Conservation (phyloP, 179 eudicot species). For the Beta corolliflora region DNA sequence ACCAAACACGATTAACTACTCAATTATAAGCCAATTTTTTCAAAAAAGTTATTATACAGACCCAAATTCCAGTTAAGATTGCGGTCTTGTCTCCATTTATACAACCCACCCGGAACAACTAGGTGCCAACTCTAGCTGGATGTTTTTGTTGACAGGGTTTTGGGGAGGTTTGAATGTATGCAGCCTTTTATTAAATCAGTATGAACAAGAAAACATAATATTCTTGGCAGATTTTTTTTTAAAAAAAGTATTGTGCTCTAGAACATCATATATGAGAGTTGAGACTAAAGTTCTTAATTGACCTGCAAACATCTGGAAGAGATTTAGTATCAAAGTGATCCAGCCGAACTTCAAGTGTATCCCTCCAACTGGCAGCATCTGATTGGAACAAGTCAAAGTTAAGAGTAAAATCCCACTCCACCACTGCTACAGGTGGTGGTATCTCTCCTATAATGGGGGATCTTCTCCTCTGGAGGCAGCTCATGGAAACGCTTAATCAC, state of each 20-base stretch:
- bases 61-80: too few relatives aligned
- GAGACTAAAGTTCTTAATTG: background rate
- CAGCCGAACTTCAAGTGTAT: constrained; percentile 49
- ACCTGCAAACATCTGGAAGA: constrained; percentile 48
- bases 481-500: constrained; percentile 46
- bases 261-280: too few relatives aligned
- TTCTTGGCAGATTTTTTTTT: too few relatives aligned
- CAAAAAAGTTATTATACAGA: too few relatives aligned
- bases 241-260: too few relatives aligned
- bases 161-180: too few relatives aligned
- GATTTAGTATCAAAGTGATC: constrained; percentile 30
- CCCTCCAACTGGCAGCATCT: constrained; percentile 81
- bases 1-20: too few relatives aligned
- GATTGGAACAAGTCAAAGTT: constrained; percentile 62
- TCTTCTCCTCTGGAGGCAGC: constrained; percentile 39
- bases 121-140: background rate
- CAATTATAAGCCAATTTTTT: too few relatives aligned
- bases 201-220: too few relatives aligned
- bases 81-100: too few relatives aligned
- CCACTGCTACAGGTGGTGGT: constrained; percentile 15
- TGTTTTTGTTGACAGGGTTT: background rate
- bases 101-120: too few relatives aligned
- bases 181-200: too few relatives aligned
- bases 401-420: constrained; percentile 43
- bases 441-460: constrained; percentile 37